Conservation (phyloP, 2,329 filamentous ascomycete species). For the Dothideomycetidae sp. region DNA sequence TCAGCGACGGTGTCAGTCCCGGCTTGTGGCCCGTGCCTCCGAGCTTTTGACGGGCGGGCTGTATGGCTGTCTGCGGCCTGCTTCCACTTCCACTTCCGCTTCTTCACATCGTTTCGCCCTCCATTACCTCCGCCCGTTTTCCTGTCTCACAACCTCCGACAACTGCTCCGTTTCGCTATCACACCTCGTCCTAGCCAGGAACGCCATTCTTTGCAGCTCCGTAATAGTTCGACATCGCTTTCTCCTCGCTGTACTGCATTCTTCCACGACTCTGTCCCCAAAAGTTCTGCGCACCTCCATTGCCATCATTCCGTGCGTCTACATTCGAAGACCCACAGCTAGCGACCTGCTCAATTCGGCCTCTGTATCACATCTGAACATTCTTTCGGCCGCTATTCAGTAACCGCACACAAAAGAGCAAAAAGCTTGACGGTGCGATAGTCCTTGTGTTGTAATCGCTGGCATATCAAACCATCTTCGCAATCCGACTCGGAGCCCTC, state of each 20-base stretch:
- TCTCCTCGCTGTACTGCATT: neutral
- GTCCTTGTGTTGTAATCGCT: neutral
- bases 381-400: too few relatives aligned
- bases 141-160: neutral
- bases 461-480: neutral
- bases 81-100: too few relatives aligned
- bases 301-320: neutral
- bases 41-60: neutral
- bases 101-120: neutral
- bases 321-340: neutral
- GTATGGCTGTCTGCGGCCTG: too few relatives aligned
- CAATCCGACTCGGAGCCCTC: constrained; percentile 2
- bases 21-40: too few relatives aligned
- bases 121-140: neutral
- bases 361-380: too few relatives aligned
- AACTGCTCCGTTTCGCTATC: neutral
- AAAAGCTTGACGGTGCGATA: too few relatives aligned
- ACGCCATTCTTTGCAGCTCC: neutral
- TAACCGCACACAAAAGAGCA: too few relatives aligned
- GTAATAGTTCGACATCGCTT: neutral
- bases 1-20: neutral
- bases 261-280: neutral
- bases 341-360: too few relatives aligned
- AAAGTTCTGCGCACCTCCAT: neutral
- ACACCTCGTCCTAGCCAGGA: neutral